Percentiles rank a stretch among this genome's conserved stretches.
phyloP scores from a whole-genome alignment of 805 yeast genomes.

The Lipomyces sp. region DNA sequence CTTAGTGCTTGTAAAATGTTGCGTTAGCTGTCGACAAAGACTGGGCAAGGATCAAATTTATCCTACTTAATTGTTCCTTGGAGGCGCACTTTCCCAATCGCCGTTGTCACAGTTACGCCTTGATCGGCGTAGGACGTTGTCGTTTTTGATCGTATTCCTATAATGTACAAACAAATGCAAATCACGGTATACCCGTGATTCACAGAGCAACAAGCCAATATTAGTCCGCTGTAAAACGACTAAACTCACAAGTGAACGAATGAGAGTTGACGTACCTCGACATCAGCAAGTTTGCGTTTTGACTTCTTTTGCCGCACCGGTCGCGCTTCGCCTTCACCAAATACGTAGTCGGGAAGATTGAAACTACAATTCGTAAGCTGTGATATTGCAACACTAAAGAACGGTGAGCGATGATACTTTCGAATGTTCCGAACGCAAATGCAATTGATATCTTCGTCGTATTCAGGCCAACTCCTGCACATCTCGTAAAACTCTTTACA shows the following conservation, averaged over 20 bases:
- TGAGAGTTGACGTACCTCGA: constrained; percentile 21
- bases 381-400: not conserved
- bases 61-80: not conserved
- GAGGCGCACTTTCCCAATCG: no score
- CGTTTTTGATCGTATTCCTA: constrained; percentile 21
- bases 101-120: constrained; percentile 15
- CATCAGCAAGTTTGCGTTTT: constrained; percentile 45
- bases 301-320: constrained; percentile 66
- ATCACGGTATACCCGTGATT: constrained; percentile 4
- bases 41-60: not conserved
- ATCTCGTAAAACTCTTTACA: constrained; percentile 85
- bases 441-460: constrained; percentile 62
- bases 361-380: constrained; percentile 42
- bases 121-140: constrained; percentile 23
- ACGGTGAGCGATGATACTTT: constrained; percentile 45
- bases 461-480: constrained; percentile 75
- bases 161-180: not conserved
- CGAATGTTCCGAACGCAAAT: constrained; percentile 75
- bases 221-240: constrained; percentile 2
- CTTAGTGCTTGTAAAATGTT: not conserved
- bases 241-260: not conserved
- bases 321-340: constrained; percentile 73
- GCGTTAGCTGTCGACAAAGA: constrained; percentile 3
- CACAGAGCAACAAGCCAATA: not conserved
- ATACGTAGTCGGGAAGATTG: constrained; percentile 86